These are phyloP conservation scores for Cryptosporidium baileyi DNA, from an alignment of 169 alveolate species.

Conservation along the genomic window DNA sequence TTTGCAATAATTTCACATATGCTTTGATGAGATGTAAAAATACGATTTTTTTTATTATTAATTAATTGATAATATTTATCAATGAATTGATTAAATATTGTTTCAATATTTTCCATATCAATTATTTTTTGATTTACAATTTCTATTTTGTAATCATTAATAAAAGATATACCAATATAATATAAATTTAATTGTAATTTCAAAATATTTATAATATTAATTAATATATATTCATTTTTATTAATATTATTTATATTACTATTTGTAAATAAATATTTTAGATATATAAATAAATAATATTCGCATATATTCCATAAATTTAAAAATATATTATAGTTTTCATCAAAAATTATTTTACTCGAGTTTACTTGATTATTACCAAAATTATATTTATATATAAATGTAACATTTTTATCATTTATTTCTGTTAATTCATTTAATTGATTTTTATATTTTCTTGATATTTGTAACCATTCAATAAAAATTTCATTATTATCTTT, in stretches of 20 bases:
- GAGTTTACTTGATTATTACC: no score
- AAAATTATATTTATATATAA: slow-evolving; percentile 1
- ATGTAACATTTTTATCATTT: neutral
- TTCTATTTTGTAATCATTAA: slow-evolving; percentile 1
- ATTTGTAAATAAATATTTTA: neutral
- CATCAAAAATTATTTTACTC: neutral
- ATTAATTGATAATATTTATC: slow-evolving; percentile 20
- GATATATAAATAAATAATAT: slow-evolving; percentile 13
- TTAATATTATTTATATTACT: neutral
- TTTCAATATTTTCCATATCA: neutral
- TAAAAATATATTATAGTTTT: neutral
- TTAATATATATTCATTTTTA: neutral
- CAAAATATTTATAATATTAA: neutral
- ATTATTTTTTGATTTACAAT: neutral
- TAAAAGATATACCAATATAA: neutral
- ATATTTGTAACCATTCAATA: neutral
- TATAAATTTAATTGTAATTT: slow-evolving; percentile 23
- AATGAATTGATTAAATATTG: slow-evolving; percentile 30
- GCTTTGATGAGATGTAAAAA: neutral
- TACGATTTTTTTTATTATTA: slow-evolving; percentile 1
- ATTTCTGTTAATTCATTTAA: slow-evolving; percentile 13
- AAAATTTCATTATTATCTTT: neutral
- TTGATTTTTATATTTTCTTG: neutral
- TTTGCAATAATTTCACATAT: slow-evolving; percentile 9
- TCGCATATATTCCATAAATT: slow-evolving; percentile 37